Evolutionary conservation across 805 yeast species (phyloP), one percentile per base, ranked within the genome.

Genomic region (Teunomyces barrocoloradensis): DNA sequence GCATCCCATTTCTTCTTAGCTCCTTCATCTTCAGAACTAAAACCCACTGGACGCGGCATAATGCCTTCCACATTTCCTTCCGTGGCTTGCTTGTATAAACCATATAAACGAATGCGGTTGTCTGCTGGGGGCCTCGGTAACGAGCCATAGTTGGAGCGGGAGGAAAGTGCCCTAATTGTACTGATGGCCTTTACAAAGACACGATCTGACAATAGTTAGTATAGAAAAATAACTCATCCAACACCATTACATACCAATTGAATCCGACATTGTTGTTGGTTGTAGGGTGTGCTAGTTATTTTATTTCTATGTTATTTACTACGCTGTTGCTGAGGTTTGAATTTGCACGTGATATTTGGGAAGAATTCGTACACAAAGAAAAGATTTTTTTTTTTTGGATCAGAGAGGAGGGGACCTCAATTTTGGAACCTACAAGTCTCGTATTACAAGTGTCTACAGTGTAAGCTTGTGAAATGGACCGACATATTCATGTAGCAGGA

Each of bases 11-110:
- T 88, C 55, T 81, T 77, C 58, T 79, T 79, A 7, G 85, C 85
- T 3, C 83, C 84, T 53, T 78, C 84, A 56, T 82, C 88, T 53
- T 83, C 89, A 6, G 79, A 71, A 1, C 78, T 64, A 36, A 62
- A 64, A 4, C 90, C 91, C 1, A 65, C 64, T 0, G 92, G 92
- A 41, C 89, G 68, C 2, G 78, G 76, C 81, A 86, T 77, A 36
- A 85, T 73, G 2, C 84, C 84, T 42, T 77, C 78, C 6, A 87
- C 89, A 61, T 89, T 82, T 6, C 96, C 96, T 64, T 87, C 92
- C 4, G 95, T 89, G 1, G 96, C 91, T 61, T 89, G 96, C 58
- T 89, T 89, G 67, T 88, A 89, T 43, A 89, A 74, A 0, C 96
- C 96, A 62, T 89, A 89, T 3, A 89, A 73, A 53, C 75, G 75